These are phyloP conservation scores for Sporothrix sp. DNA, from an alignment of 2,329 filamentous ascomycete species.

Conservation along the genomic window DNA sequence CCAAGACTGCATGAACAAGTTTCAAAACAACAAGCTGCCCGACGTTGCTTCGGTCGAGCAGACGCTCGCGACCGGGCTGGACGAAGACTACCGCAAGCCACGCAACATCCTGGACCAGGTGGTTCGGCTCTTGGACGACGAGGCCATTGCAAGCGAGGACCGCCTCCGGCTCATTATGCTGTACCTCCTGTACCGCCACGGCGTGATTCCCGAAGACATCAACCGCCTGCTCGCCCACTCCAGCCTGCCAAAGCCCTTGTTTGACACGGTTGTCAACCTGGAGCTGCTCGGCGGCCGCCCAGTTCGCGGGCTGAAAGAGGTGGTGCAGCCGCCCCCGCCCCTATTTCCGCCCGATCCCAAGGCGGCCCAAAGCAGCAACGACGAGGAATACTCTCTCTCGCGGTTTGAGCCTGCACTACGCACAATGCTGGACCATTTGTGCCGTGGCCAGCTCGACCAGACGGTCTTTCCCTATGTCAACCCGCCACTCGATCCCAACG, in stretches of 20 bases:
- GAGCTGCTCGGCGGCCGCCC: conserved; percentile 71
- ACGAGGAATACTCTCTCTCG: conserved; percentile 76
- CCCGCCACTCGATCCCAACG: conserved; percentile 54
- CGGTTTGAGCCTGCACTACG: conserved; percentile 77
- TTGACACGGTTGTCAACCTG: conserved; percentile 64
- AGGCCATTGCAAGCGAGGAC: conserved; percentile 60
- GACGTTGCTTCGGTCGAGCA: conserved; percentile 87
- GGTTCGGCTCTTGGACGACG: conserved; percentile 79
- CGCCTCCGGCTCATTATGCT: conserved; percentile 76
- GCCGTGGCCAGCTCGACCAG: conserved; percentile 57
- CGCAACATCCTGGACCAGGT: conserved; percentile 82
- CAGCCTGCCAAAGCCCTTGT: conserved; percentile 63
- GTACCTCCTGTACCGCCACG: conserved; percentile 78
- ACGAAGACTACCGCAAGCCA: conserved; percentile 84
- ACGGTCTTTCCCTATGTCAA: conserved; percentile 62
- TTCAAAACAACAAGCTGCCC: conserved; percentile 72
- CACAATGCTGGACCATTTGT: conserved; percentile 67
- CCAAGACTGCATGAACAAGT: conserved; percentile 91
- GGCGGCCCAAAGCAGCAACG: conserved; percentile 31
- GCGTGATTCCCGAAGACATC: conserved; percentile 74
- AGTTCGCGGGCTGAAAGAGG: conserved; percentile 62
- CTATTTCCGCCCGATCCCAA: conserved; percentile 62
- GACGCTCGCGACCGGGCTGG: conserved; percentile 79
- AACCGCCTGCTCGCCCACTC: conserved; percentile 77
- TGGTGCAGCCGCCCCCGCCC: conserved; percentile 52